These are phyloP conservation scores for Neurospora sp. DNA, from an alignment of 495 filamentous ascomycete species.

Conservation along the genomic window DNA sequence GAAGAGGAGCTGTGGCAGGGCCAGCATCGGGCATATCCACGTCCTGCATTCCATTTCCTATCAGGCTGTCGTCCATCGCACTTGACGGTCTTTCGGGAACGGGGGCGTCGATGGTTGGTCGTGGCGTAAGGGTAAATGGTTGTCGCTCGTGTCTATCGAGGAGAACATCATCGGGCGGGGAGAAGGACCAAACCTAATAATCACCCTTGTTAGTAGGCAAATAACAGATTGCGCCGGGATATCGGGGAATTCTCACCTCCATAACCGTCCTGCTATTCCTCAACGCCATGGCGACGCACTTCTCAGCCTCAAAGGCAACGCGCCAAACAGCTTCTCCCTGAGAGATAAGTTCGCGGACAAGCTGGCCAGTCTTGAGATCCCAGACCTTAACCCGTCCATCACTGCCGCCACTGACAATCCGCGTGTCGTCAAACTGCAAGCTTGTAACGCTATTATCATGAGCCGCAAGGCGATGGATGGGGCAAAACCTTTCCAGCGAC, in stretches of 20 bases:
- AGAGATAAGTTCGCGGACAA: constrained; percentile 82
- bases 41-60: constrained; percentile 24
- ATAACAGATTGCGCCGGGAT: constrained; percentile 3
- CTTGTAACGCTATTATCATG: constrained; percentile 98
- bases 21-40: constrained; percentile 40
- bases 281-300: constrained; percentile 90
- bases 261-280: constrained; percentile 78
- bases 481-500: constrained; percentile 78
- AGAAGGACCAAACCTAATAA: constrained; percentile 78
- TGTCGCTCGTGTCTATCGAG: constrained; percentile 35
- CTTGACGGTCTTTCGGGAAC: constrained; percentile 31
- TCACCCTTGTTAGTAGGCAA: not conserved
- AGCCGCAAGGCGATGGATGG: constrained; percentile 90
- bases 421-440: constrained; percentile 87
- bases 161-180: constrained; percentile 65
- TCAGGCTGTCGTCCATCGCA: constrained; percentile 22
- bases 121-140: constrained; percentile 16
- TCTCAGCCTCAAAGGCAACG: constrained; percentile 96
- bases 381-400: constrained; percentile 96
- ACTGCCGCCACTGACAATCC: constrained; percentile 89
- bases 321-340: constrained; percentile 94
- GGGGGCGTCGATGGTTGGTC: constrained; percentile 24
- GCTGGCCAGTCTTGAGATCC: constrained; percentile 80
- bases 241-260: constrained; percentile 57
- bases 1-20: constrained; percentile 33